Conservation (phyloP, 257 asterid species). For the Avicennia marina region DNA sequence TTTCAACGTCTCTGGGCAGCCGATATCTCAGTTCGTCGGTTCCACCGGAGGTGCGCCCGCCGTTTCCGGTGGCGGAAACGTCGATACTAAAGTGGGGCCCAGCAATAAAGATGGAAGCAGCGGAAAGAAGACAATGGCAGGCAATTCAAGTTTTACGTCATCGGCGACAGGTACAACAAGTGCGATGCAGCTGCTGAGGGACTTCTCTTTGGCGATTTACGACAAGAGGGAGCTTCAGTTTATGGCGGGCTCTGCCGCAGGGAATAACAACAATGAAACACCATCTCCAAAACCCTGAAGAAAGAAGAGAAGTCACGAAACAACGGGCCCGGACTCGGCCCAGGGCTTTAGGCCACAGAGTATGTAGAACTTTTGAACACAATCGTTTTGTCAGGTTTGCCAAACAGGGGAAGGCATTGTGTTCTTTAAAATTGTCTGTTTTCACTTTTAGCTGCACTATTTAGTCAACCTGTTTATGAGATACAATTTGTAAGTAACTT, state of each 20-base stretch:
- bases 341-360: too few species aligned
- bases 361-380: too few species aligned
- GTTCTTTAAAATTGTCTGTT: too few species aligned
- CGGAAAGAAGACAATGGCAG: slow-evolving; percentile 10
- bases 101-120: slow-evolving; percentile 8
- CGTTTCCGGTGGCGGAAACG: slow-evolving; percentile 7
- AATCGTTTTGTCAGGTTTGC: too few species aligned
- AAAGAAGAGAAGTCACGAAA: too few species aligned
- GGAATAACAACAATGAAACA: slow-evolving; percentile 22
- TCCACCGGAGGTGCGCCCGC: background rate
- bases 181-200: slow-evolving; percentile 42
- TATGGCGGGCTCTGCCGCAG: slow-evolving; percentile 36
- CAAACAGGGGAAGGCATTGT: too few species aligned
- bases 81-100: slow-evolving; percentile 16
- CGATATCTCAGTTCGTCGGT: slow-evolving; percentile 36
- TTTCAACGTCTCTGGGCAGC: slow-evolving; percentile 43
- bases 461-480: too few species aligned
- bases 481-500: too few species aligned
- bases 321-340: too few species aligned
- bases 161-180: slow-evolving; percentile 31
- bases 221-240: slow-evolving; percentile 81
- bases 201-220: slow-evolving; percentile 51
- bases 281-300: slow-evolving; percentile 42
- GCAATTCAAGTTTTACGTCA: slow-evolving; percentile 4
- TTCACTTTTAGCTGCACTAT: too few species aligned